Evolutionary conservation across 2,329 filamentous ascomycete genomes (phyloP).

Genomic region (Aspergillus spinulosporus): DNA sequence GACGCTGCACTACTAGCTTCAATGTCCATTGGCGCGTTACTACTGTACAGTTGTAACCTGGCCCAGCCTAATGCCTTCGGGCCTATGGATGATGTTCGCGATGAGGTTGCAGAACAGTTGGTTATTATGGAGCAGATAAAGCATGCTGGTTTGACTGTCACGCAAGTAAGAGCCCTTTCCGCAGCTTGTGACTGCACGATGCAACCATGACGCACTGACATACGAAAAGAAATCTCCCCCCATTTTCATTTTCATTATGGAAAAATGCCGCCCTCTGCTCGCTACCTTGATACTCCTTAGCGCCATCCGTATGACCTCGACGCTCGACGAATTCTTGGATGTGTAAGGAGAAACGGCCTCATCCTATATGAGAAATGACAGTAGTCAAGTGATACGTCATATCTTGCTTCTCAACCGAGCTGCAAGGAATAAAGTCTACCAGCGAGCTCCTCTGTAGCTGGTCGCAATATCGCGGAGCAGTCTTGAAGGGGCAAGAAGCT

Average conservation of each 20-base stretch:
- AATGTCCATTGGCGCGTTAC: constrained; percentile 16
- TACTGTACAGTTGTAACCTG: background rate
- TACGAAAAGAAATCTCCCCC: background rate
- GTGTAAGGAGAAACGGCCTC: constrained; percentile 13
- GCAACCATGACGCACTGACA: background rate
- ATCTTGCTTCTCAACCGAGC: constrained; percentile 20
- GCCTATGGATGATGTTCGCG: background rate
- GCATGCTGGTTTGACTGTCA: background rate
- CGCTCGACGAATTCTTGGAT: constrained; percentile 8
- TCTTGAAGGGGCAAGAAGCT: constrained; percentile 14
- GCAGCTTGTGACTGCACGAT: background rate
- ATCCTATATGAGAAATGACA: background rate
- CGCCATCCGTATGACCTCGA: background rate
- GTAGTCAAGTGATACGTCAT: constrained; percentile 21
- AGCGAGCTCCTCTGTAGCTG: constrained; percentile 7
- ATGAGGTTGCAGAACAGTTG: background rate
- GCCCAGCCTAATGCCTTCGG: background rate
- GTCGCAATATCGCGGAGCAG: constrained; percentile 13
- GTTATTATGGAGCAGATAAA: background rate
- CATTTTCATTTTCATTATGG: background rate
- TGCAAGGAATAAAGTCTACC: constrained; percentile 16
- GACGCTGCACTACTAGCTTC: constrained; percentile 27
- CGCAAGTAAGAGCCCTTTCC: background rate
- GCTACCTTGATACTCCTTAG: constrained; percentile 1
- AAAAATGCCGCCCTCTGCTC: background rate